Evolutionary conservation across 176 grass and related monocot species (phyloP), one percentile per base, ranked within the genome.

Genomic region (Oryza glaberrima): DNA sequence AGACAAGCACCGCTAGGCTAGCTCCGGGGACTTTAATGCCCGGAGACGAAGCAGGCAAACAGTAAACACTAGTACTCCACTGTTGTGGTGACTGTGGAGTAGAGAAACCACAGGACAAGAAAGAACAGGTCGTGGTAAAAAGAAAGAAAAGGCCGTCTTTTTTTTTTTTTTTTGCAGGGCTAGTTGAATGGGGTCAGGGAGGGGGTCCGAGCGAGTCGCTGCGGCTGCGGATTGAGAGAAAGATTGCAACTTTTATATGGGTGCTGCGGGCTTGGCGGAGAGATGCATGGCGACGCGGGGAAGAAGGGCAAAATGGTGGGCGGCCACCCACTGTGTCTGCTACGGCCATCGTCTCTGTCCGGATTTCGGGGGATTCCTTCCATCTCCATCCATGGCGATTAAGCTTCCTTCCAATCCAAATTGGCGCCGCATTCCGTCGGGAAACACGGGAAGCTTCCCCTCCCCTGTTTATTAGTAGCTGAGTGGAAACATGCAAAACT

Each of bases 91-190:
- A 63, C 58, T 41, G 40, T 41, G 74, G 63, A 11, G 20, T 15
- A 8, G 52, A 58, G 52, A 79, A 68, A 79, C 47, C 83, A 45
- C 74, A 78, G 70, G 56, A 48, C n/a, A 13, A 13, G n/a, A 13
- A 15, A 17, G n/a, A 69, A 84, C 38, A 64, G 16, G 4, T 15
- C 35, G 48, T 15, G 36, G 83, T 68, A 60, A 61, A 70, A 35
- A 46, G 61, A 51, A 36, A 36, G 36, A 22, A 11, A 11, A 6
- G 2, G 56, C 75, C 3, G 45, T 19, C 23, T 73, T 17, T 58
- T 28, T 58, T 32, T 32, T 32, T 58, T 28, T 58, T 2, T 28
- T 28, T 36, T 12, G 32, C 16, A 25, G 6, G 28, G 73, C 47
- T 23, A 23, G 17, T 56, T 56, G 48, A 4, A 38, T 38, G 36